Conservation (phyloP, 2,329 filamentous ascomycete species). For the Escovopsis sp. region DNA sequence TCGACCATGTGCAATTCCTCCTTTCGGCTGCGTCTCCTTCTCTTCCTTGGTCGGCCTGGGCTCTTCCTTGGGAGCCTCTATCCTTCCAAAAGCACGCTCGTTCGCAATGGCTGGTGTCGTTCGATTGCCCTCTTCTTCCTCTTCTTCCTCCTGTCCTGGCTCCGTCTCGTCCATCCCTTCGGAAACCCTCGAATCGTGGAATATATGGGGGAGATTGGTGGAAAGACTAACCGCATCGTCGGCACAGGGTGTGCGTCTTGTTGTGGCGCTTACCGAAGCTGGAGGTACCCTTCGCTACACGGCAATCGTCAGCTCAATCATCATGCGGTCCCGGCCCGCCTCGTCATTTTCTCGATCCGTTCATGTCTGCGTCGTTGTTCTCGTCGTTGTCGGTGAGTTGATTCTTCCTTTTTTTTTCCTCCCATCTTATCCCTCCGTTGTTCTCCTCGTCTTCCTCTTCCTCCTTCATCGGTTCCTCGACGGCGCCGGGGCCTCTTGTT, state of each 20-base stretch:
- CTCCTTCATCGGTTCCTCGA: not conserved
- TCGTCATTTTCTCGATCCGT: not conserved
- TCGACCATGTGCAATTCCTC: slow-evolving; percentile 5
- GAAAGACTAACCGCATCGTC: slow-evolving; percentile 81
- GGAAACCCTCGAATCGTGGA: too few species aligned
- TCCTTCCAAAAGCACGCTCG: slow-evolving; percentile 3
- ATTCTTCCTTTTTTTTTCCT: not conserved
- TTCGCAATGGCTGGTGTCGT: not conserved
- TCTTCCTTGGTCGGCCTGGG: not conserved
- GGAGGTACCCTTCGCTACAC: slow-evolving; percentile 42
- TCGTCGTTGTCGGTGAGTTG: not conserved
- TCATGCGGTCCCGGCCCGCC: too few species aligned
- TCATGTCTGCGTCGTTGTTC: not conserved
- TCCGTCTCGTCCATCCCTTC: too few species aligned
- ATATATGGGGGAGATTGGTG: not conserved
- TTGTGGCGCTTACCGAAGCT: slow-evolving; percentile 62
- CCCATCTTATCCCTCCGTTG: too few species aligned
- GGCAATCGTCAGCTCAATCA: slow-evolving; percentile 10
- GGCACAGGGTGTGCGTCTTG: slow-evolving; percentile 97
- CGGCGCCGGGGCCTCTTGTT: too few species aligned
- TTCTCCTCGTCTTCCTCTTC: too few species aligned
- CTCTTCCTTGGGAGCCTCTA: not conserved
- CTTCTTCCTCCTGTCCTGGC: too few species aligned
- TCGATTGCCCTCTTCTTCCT: not conserved
- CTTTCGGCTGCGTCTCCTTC: not conserved